A percentile compares a stretch with the other conserved stretches of the same genome.
phyloP scores from a whole-genome alignment of 768 basidiomycete species.

The Phlebiopsis gigantea region DNA sequence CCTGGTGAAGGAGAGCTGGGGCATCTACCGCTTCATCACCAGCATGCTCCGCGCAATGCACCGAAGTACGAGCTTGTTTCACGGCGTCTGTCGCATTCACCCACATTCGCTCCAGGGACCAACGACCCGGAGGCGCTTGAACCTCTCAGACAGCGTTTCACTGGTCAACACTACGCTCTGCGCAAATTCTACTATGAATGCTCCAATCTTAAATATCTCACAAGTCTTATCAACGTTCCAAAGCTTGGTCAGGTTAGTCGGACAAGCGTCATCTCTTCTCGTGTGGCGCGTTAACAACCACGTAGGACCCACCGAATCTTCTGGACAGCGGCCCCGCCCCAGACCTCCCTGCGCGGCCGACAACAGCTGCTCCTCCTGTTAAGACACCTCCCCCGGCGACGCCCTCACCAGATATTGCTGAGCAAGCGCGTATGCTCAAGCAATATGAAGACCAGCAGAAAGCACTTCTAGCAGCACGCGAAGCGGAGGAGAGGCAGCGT shows the following conservation, averaged over 20 bases:
- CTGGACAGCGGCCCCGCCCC: constrained; percentile 78
- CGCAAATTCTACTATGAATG: constrained; percentile 99
- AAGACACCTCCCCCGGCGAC: constrained; percentile 65
- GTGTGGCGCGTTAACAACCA: background rate
- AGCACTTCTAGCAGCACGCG: constrained; percentile 75
- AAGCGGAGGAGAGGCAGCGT: constrained; percentile 78
- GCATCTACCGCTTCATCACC: constrained; percentile 97
- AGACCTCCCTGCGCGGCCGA: constrained; percentile 80
- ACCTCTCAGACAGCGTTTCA: constrained; percentile 82
- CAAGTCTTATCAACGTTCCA: constrained; percentile 96
- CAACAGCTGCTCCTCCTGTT: constrained; percentile 38
- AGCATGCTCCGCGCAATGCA: constrained; percentile 99
- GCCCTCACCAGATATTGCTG: constrained; percentile 73
- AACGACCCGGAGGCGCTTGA: constrained; percentile 86
- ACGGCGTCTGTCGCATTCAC: background rate
- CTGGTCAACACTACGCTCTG: constrained; percentile 86
- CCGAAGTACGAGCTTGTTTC: constrained; percentile 50
- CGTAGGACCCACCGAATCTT: constrained; percentile 93
- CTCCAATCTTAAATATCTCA: constrained; percentile 96
- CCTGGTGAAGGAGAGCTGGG: constrained; percentile 98
- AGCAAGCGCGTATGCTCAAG: constrained; percentile 92
- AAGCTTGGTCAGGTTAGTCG: constrained; percentile 81
- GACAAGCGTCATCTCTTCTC: constrained; percentile 18
- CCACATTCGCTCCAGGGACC: constrained; percentile 51
- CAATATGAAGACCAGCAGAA: constrained; percentile 95